Evolutionary conservation across 768 basidiomycete species (phyloP).

Genomic region (Boletales sp.): DNA sequence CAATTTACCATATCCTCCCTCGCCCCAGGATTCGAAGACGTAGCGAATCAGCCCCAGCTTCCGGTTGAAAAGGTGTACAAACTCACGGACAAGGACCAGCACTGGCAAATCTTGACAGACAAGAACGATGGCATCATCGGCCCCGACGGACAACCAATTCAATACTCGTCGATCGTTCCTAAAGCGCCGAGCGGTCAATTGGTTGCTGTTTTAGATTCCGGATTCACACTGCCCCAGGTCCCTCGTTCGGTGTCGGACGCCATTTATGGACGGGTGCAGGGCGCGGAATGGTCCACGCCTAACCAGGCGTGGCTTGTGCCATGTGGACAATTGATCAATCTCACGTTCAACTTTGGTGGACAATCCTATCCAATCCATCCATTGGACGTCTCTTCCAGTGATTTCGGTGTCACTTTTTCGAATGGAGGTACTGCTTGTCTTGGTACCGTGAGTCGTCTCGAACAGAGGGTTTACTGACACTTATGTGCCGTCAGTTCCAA

Average conservation of each 20-base stretch:
- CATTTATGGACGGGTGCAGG: slow-evolving; percentile 76
- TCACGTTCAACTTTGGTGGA: slow-evolving; percentile 73
- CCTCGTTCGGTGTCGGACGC: slow-evolving; percentile 73
- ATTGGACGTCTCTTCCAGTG: slow-evolving; percentile 60
- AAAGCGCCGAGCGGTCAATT: slow-evolving; percentile 60
- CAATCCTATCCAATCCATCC: slow-evolving; percentile 69
- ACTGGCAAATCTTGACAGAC: slow-evolving; percentile 77
- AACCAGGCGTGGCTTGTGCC: slow-evolving; percentile 69
- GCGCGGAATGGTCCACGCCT: slow-evolving; percentile 57
- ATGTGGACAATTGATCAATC: slow-evolving; percentile 67
- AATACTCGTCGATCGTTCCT: slow-evolving; percentile 63
- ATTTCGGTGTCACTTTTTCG: slow-evolving; percentile 42
- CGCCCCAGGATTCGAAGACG: slow-evolving; percentile 57
- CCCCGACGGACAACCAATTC: slow-evolving; percentile 66
- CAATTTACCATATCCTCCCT: slow-evolving; percentile 69
- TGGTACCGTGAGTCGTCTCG: slow-evolving; percentile 52
- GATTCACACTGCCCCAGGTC: slow-evolving; percentile 69
- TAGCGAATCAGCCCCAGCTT: slow-evolving; percentile 61
- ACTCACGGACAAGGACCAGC: slow-evolving; percentile 64
- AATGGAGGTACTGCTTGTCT: slow-evolving; percentile 58
- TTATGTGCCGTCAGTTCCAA: slow-evolving; percentile 57
- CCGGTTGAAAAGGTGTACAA: slow-evolving; percentile 61
- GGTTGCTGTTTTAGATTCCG: slow-evolving; percentile 73
- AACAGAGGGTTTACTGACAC: background rate
- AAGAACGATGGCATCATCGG: slow-evolving; percentile 65